Evolutionary conservation across 176 grass and related monocot genomes (phyloP), one percentile per base, ranked within the genome.

Genomic region (Elaeis guineensis): DNA sequence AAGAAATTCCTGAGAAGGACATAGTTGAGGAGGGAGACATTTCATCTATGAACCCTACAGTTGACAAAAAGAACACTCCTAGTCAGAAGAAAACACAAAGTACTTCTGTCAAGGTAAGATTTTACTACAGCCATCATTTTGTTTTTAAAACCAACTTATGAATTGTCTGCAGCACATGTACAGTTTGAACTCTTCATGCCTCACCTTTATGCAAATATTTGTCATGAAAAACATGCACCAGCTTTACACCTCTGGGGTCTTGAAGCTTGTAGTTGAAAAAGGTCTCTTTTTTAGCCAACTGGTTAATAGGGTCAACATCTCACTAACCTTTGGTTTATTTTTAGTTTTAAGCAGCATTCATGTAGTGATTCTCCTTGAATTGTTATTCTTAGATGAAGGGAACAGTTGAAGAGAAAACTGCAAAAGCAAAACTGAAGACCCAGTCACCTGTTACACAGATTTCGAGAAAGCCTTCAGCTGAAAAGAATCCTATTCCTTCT

Each of bases 401-500:
- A 73, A 21, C 30, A 54, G 26, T 24, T 62, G 58, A 62, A 60
- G 29, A 50, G 28, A 52, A 55, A 18, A 23, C 51, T 49, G 9
- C 59, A 49, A 55, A 63, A 44, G 58, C 6, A 63, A 63, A 73
- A 35, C 44, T 21, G 15, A 55, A 20, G 70, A 54, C 16, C 51
- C 70, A 39, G 28, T 54, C 23, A n/a, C 26, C 51, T 14, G 26
- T 39, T 63, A 18, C 58, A 49, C 25, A 21, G 9, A 44, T 28
- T 54, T 54, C 51, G 3, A 63, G 24, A 63, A 63, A 44, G 50
- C 19, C 15, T 54, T 63, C 25, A 5, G 44, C n/a, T 44, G 50
- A 60, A 17, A 51, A 51, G 44, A 51, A 24, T 60, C 51, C 69
- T 60, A 17, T 30, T 59, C 60, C 56, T 52, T 52, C 69, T 61